Percentiles rank a stretch among this genome's conserved stretches.
These are phyloP conservation scores for Geranium incanum DNA, from an alignment of 441 rosid species.

Conservation along the genomic window DNA sequence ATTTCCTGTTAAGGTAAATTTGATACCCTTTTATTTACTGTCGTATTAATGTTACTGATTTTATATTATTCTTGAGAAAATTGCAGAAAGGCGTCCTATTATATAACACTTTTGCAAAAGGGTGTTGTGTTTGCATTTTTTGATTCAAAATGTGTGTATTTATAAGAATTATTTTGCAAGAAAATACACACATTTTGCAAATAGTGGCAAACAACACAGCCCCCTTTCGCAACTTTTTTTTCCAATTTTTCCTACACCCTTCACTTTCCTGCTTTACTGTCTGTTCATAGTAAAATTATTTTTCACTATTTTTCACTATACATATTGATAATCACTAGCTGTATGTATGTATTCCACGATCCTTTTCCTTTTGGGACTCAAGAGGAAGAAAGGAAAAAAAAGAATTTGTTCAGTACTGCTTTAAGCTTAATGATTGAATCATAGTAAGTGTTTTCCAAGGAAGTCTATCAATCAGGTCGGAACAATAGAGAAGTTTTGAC, in stretches of 20 bases:
- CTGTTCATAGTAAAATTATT: not conserved
- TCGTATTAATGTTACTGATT: not conserved
- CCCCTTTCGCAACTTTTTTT: not conserved
- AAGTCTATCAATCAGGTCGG: too few relatives aligned
- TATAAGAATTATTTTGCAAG: too few relatives aligned
- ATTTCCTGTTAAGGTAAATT: conserved; percentile 89
- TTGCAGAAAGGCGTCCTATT: too few relatives aligned
- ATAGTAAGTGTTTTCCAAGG: not conserved
- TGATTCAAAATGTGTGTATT: too few relatives aligned
- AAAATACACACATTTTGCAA: too few relatives aligned
- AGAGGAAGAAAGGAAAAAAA: not conserved
- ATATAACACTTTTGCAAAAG: too few relatives aligned
- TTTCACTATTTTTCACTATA: not conserved
- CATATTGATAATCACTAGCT: not conserved
- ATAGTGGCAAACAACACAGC: too few relatives aligned
- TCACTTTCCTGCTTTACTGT: not conserved
- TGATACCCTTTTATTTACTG: conserved; percentile 6
- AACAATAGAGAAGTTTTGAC: not conserved
- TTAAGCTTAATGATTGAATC: not conserved
- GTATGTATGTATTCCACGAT: not conserved
- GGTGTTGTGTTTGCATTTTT: too few relatives aligned
- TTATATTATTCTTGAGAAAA: not conserved
- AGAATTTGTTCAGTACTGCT: not conserved
- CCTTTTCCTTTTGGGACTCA: not conserved
- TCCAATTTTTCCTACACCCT: not conserved